Evolutionary conservation across 345 rosid species (phyloP).

Genomic region (Punica granatum): DNA sequence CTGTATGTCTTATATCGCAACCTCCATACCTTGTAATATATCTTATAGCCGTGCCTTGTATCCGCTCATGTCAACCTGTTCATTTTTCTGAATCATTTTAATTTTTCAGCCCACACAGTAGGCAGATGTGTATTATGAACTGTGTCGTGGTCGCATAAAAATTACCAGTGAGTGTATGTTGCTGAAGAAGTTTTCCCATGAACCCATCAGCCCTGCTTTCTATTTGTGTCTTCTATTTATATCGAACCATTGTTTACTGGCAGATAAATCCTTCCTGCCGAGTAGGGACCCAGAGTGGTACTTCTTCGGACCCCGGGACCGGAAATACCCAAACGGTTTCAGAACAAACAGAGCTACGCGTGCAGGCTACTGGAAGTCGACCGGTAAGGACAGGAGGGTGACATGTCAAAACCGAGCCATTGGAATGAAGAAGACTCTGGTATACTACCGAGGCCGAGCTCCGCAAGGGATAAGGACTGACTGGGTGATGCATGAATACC

Average conservation of each 20-base stretch:
- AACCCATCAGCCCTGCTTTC: too few relatives aligned
- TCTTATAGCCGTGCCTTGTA: too few relatives aligned
- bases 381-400: conserved; percentile 82
- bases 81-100: too few relatives aligned
- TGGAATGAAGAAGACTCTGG: conserved; percentile 97
- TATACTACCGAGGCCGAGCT: conserved; percentile 85
- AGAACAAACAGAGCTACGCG: conserved; percentile 88
- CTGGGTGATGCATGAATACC: conserved; percentile 99
- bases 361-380: conserved; percentile 94
- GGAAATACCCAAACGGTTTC: conserved; percentile 89
- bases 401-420: conserved; percentile 56
- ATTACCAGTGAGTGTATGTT: too few relatives aligned
- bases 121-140: too few relatives aligned
- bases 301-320: conserved; percentile 86
- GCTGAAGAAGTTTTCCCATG: too few relatives aligned
- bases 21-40: too few relatives aligned
- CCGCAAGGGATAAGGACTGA: conserved; percentile 89
- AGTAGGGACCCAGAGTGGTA: conserved; percentile 98
- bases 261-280: conserved; percentile 81
- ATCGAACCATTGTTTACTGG: background rate
- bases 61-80: too few relatives aligned
- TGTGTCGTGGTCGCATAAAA: too few relatives aligned
- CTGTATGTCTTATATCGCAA: too few relatives aligned
- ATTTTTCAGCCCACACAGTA: too few relatives aligned
- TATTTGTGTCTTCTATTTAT: too few relatives aligned